Base-by-base conservation (phyloP, 805 yeast species). In the Ogataea zsoltii region DNA sequence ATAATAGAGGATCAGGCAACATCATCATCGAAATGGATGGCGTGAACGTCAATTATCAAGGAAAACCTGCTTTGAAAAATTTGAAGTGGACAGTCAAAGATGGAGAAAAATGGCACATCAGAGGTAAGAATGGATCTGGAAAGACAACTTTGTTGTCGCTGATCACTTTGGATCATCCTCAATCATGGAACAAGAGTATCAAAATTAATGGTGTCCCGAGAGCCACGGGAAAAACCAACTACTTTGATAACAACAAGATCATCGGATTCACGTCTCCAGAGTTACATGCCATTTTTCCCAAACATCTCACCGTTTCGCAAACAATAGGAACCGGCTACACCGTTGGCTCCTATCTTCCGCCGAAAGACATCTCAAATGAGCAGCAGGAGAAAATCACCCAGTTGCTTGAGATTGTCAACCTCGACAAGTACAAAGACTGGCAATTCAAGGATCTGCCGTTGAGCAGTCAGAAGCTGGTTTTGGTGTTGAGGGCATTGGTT, bases 131-230 rank as follows among this genome's bases (percentile, higher is more conserved):
- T 54, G 99, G 99, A 1, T 77, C 95, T 0, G 99, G 99, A 0
- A 92, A 92, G 63, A 87, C 97, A 1, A 94, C 99, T 0, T 67
- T 92, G 18, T 66, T 94, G 13, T 80, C 97, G 2, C 63, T 94
- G 37, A 72, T 92, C 23, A 90, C 96, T 0, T 90, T 96, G 3
- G 99, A 92, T 57, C 99, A 92, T 62, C 99, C 99, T 1, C 97
- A 92, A 66, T 83, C 97, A 2, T 92, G 98, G 98, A 83, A 80
- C 54, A 75, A 80, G 4, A 79, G 76, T 17, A 74, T 94, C 17
- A 65, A 69, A 7, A 70, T 89, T 37, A 75, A 85, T 54, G 89
- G 90, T 0, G 74, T 74, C 26, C 77, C 82, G 7, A 75, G 97
- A 33, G 76, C 75, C 48, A 82, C 91, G 0, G 99, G 98, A 2